Evolutionary conservation across 306 rosid species (phyloP), one percentile per base, ranked within the genome.

Genomic region (Erythrophleum fordii): DNA sequence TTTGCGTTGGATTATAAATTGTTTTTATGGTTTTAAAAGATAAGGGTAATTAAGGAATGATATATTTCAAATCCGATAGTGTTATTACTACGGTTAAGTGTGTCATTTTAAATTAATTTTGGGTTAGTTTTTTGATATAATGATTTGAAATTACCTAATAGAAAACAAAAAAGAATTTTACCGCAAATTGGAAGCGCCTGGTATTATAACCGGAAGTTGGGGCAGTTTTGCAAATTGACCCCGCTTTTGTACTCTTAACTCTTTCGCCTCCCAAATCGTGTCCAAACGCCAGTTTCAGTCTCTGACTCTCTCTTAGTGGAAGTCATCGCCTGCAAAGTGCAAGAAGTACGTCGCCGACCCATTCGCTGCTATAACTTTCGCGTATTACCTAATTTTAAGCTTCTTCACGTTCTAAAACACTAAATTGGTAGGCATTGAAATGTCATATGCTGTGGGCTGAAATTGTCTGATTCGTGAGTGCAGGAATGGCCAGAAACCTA

Each of bases 401-500:
- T 76, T 37, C 78, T 49, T 77, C 46, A 44, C 58, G 35, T 70
- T 73, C 76, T 34, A 35, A 73, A 70, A 20, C 71, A 41, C 49
- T 67, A 58, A 14, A 9, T 17, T 49, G 41, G 22, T 26, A 55
- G 3, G 60, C 49, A 3, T 69, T 26, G 9, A 59, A 72, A n/a
- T 68, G 73, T 48, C 37, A 72, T 73, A 60, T 59, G 60, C 31
- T 16, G 70, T 11, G 48, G 42, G 53, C 72, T 84, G 70, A 78
- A 76, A 72, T 59, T 59, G 61, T 59, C 37, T 31, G 84, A 80
- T 85, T 80, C 76, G 45, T 75, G 77, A 78, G 16, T 83, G 82
- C 93, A 92, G 95, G 80, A 86, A 92, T 92, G 97, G 93, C 94
- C 85, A 69, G 86, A 81, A 84, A 42, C 84, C 88, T 86, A 61